Evolutionary conservation across 2,329 filamentous ascomycete genomes (phyloP).

Genomic region (Chaetomiaceae sp.): DNA sequence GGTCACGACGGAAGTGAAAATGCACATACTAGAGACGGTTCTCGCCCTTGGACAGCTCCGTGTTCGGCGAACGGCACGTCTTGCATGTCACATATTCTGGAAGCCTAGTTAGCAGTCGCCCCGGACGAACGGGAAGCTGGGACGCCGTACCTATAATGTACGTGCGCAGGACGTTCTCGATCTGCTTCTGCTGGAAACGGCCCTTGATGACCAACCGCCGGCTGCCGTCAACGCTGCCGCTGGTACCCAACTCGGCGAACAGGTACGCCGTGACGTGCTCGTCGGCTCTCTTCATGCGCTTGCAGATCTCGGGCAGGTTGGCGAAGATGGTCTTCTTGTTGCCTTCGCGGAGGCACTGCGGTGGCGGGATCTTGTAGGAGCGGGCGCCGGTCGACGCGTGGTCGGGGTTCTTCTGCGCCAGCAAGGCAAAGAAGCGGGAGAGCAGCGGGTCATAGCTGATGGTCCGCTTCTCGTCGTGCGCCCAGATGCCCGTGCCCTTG

Average conservation of each 20-base stretch:
- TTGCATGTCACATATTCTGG: conserved; percentile 99
- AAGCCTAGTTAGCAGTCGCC: conserved; percentile 19
- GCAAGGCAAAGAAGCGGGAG: conserved; percentile 86
- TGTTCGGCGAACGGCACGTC: conserved; percentile 91
- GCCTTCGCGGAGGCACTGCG: conserved; percentile 97
- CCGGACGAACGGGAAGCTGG: too few relatives aligned
- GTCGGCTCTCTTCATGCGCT: conserved; percentile 97
- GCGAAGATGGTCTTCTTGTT: conserved; percentile 99
- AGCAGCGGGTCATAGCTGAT: conserved; percentile 85
- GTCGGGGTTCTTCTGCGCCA: conserved; percentile 95
- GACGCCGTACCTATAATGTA: conserved; percentile 67
- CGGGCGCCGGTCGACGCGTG: conserved; percentile 81
- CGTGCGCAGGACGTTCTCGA: conserved; percentile 92
- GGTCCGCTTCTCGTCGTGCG: conserved; percentile 67
- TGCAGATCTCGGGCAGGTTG: conserved; percentile 98
- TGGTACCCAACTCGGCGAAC: conserved; percentile 97
- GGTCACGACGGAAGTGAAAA: not conserved
- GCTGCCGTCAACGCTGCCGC: conserved; percentile 87
- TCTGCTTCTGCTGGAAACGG: conserved; percentile 99
- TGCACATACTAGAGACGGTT: conserved; percentile 71
- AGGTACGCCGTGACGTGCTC: conserved; percentile 97
- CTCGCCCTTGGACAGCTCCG: conserved; percentile 96
- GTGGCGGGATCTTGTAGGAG: conserved; percentile 98
- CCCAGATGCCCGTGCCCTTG: conserved; percentile 84
- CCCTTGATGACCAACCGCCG: conserved; percentile 96